Evolutionary conservation across 202 grass and related monocot species (phyloP), one percentile per base, ranked within the genome.

Genomic region (Carex arenaria): DNA sequence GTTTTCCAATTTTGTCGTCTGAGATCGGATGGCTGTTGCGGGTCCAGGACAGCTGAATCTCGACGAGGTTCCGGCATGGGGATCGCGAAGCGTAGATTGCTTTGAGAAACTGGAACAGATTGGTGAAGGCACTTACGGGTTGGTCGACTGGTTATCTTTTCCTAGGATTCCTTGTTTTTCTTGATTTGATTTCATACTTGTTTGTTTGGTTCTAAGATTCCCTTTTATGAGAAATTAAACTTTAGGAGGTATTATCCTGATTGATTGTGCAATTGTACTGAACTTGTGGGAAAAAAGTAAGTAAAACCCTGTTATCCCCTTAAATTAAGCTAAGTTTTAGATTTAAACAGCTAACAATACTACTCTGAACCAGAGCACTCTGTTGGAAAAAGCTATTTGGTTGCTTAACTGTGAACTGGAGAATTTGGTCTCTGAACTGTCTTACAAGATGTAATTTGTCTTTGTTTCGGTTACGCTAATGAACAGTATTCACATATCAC

Each of bases 81-180:
- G 92, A 36, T 98, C 92, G 67, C 86, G 95, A 51, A 86, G 92
- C 82, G 95, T 98, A 12, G 92, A 98, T 62, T 95, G 91, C 86
- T 95, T 98, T 71, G 92, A 98, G 85, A 98, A 98, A 87, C 85
- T 98, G 60, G 89, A 98, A 85, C 95, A 98, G 89, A 93, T 98
- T 77, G 95, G 92, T 53, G 95, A 98, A 88, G 95, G 95, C 30
- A 95, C 95, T 12, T 95, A 92, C 65, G 95, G 95, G 95, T 98
- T 75, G 9, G 71, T 75, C 47, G 8, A 53, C 71, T 54, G 12
- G 45, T 52, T 73, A 17, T 30, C 43, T 52, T 72, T 28, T 22
- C 42, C 38, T 1, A 30, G 4, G 10, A 18, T 54, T 75, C 31
- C 12, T 54, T 30, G 23, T 17, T 75, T 75, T 75, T 12, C 10